Evolutionary conservation across 257 asterid genomes (phyloP).

Genomic region (Perilla frutescens): DNA sequence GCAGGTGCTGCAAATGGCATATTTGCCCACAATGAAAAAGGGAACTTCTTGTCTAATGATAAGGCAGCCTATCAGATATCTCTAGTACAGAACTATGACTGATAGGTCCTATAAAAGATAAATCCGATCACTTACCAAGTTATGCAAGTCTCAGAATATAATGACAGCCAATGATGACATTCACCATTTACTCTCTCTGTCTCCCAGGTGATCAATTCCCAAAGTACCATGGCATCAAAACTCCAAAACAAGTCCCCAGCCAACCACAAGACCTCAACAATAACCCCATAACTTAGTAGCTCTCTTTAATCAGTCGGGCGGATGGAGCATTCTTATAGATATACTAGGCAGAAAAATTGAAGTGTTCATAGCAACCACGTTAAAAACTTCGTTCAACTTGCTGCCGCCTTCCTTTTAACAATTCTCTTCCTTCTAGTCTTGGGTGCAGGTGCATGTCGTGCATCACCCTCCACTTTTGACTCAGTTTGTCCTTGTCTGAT

Average conservation of each 20-base stretch:
- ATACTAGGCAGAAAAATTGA: neutral
- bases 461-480: constrained; percentile 50
- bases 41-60: constrained; percentile 1
- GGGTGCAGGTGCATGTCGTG: constrained; percentile 57
- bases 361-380: constrained; percentile 16
- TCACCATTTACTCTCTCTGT: constrained; percentile 22
- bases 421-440: constrained; percentile 84
- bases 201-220: neutral
- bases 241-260: neutral
- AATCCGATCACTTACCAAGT: constrained; percentile 23
- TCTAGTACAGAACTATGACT: neutral
- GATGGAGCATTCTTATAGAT: constrained; percentile 25
- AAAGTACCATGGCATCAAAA: constrained; percentile 11
- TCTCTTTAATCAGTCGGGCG: neutral
- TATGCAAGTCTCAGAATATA: constrained; percentile 2
- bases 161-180: neutral
- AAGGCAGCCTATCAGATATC: constrained; percentile 9
- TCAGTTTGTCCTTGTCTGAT: constrained; percentile 61
- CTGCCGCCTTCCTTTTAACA: constrained; percentile 76
- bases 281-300: neutral
- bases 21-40: neutral
- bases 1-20: neutral
- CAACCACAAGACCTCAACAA: constrained; percentile 17
- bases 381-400: constrained; percentile 46
- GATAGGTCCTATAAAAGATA: neutral